Evolutionary conservation across 1,284 basidiomycete species (phyloP).

Genomic region (Lentinus polychrous): DNA sequence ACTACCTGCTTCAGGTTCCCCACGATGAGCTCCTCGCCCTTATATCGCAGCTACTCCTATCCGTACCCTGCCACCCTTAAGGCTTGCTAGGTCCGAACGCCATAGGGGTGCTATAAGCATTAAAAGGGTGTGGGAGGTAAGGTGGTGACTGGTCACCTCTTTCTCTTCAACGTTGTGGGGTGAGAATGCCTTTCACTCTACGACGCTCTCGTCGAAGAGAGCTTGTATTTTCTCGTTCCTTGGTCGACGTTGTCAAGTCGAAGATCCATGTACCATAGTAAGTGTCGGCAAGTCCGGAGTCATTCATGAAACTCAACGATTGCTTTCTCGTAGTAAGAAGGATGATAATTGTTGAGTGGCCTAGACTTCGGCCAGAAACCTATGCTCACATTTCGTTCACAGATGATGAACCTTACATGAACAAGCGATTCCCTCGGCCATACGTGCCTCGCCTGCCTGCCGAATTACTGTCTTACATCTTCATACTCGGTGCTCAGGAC

Average conservation of each 20-base stretch:
- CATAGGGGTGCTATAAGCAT: not conserved
- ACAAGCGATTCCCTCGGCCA: slow-evolving; percentile 26
- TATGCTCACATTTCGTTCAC: slow-evolving; percentile 2
- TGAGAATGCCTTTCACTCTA: slow-evolving; percentile 29
- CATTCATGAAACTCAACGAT: not conserved
- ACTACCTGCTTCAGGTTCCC: not conserved
- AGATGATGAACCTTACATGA: not conserved
- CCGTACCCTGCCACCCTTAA: slow-evolving; percentile 5
- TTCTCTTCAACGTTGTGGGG: not conserved
- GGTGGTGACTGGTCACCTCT: not conserved
- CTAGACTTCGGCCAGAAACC: not conserved
- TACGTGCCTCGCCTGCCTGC: slow-evolving; percentile 47
- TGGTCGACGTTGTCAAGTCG: slow-evolving; percentile 29
- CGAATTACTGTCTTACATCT: slow-evolving; percentile 56
- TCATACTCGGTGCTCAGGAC: slow-evolving; percentile 49
- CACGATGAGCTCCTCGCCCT: slow-evolving; percentile 1
- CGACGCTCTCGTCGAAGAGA: slow-evolving; percentile 30
- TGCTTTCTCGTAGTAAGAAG: slow-evolving; percentile 1
- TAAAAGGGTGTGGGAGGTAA: not conserved
- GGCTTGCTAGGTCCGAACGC: slow-evolving; percentile 1
- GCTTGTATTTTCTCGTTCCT: slow-evolving; percentile 27
- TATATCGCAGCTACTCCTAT: slow-evolving; percentile 8
- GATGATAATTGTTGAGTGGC: slow-evolving; percentile 7
- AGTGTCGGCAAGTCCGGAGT: slow-evolving; percentile 13
- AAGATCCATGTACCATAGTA: slow-evolving; percentile 26